phyloP scores from a whole-genome alignment of 441 rosid genomes.

The Metrosideros polymorpha region DNA sequence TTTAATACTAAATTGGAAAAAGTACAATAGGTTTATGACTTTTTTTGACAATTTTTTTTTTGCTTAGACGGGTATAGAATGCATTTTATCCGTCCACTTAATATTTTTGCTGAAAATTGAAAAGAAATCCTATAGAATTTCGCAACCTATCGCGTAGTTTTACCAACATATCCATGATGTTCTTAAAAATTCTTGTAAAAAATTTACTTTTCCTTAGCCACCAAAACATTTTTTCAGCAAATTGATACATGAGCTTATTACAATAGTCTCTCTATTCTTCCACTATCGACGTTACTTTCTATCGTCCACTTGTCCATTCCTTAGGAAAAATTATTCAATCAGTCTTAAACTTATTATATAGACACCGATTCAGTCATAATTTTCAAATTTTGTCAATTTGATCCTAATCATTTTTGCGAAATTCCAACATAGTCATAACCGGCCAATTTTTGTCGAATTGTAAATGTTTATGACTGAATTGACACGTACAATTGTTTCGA shows the following conservation, averaged over 20 bases:
- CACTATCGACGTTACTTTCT: not conserved
- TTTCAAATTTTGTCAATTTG: not conserved
- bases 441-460: rapidly evolving
- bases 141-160: not conserved
- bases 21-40: no score
- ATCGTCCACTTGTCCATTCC: rapidly evolving
- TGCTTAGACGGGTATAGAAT: not conserved
- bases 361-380: not conserved
- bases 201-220: not conserved
- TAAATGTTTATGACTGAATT: no score
- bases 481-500: no score
- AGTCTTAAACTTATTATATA: no score
- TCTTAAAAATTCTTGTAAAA: not conserved
- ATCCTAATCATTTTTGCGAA: rapidly evolving
- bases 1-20: no score
- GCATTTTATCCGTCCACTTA: not conserved
- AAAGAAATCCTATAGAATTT: not conserved
- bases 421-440: rapidly evolving
- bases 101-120: not conserved
- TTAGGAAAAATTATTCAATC: no score
- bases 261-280: not conserved
- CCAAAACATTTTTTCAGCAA: not conserved
- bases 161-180: not conserved
- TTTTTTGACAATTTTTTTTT: no score
- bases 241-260: not conserved